phyloP scores from a whole-genome alignment of 805 yeast species.

The Metschnikowia santaceciliae region DNA sequence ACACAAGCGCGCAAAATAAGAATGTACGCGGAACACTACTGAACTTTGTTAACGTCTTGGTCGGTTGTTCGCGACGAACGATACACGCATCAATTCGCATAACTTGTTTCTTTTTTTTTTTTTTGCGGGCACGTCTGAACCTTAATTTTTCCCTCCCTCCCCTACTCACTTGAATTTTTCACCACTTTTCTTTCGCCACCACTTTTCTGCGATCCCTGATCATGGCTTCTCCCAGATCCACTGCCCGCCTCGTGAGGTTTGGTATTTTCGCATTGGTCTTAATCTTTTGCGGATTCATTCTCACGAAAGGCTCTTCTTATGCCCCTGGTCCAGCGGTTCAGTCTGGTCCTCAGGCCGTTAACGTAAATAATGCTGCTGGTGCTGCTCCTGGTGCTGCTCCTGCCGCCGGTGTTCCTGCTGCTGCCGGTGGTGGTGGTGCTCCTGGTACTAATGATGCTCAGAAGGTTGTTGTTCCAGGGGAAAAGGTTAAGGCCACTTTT shows the following conservation, averaged over 20 bases:
- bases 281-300: conserved; percentile 45
- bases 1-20: neutral
- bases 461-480: conserved; percentile 1
- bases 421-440: conserved; percentile 7
- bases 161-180: neutral
- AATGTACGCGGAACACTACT: neutral
- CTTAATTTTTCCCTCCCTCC: neutral
- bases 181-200: neutral
- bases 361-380: neutral
- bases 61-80: neutral
- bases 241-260: conserved; percentile 46
- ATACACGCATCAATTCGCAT: neutral
- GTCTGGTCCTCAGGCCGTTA: neutral
- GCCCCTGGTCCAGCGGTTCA: conserved; percentile 2
- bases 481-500: conserved; percentile 64
- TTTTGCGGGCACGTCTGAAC: neutral
- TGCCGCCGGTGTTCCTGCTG: conserved; percentile 12
- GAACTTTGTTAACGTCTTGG: neutral
- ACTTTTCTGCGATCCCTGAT: neutral
- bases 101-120: neutral
- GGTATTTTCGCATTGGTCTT: conserved; percentile 45
- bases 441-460: conserved; percentile 2
- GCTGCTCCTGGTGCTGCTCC: conserved; percentile 6
- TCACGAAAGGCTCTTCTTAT: conserved; percentile 45
- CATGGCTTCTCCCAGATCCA: conserved; percentile 35